These are phyloP conservation scores for Hanseniaspora osmophila DNA, from an alignment of 805 yeast species.

Conservation along the genomic window DNA sequence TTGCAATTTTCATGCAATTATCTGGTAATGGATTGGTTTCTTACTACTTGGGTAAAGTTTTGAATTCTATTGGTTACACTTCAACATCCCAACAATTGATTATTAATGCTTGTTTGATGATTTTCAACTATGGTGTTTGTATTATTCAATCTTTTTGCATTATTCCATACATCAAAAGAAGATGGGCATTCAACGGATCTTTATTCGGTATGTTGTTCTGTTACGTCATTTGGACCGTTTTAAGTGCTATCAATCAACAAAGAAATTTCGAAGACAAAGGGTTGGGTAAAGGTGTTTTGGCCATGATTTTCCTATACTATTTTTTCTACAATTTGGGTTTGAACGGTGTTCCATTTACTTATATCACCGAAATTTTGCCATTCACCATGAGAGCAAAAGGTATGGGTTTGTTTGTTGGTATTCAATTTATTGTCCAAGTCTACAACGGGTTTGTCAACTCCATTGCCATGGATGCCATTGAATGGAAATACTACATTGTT, in stretches of 20 bases:
- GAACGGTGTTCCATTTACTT: conserved; percentile 33
- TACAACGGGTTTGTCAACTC: conserved; percentile 26
- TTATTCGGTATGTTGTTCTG: conserved; percentile 24
- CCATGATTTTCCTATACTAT: conserved; percentile 37
- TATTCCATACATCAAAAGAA: conserved; percentile 23
- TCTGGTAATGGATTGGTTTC: conserved; percentile 41
- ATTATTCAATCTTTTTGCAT: conserved; percentile 20
- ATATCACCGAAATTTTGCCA: conserved; percentile 30
- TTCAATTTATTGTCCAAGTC: conserved; percentile 17
- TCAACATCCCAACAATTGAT: conserved; percentile 30
- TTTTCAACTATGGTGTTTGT: conserved; percentile 29
- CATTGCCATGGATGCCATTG: conserved; percentile 25
- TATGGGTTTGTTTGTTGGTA: conserved; percentile 12
- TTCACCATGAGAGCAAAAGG: conserved; percentile 22
- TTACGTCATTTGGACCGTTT: conserved; percentile 30
- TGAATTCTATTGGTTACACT: conserved; percentile 39
- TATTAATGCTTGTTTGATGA: conserved; percentile 37
- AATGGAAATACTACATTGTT: conserved; percentile 26
- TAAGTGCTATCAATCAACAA: conserved; percentile 34
- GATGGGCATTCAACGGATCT: conserved; percentile 25
- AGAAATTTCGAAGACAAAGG: conserved; percentile 27
- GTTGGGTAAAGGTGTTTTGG: conserved; percentile 33
- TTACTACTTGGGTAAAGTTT: conserved; percentile 36
- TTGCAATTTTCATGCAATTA: conserved; percentile 29
- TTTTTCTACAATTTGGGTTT: conserved; percentile 28